Evolutionary conservation across 1,139 yeast genomes (phyloP).

Genomic region (Nematodospora anomalae): DNA sequence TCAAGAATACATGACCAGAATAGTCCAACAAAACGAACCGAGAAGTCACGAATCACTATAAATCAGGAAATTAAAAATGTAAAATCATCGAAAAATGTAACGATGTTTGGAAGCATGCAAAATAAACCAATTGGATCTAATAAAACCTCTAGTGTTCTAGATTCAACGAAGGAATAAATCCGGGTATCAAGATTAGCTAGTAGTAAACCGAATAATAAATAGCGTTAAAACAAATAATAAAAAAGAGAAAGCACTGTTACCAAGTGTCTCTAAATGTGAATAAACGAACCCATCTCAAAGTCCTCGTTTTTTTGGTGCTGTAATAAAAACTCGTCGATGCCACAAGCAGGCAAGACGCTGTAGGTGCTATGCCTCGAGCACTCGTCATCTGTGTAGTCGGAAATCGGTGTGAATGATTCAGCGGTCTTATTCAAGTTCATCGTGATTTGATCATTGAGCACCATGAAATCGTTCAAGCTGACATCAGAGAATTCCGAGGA

Average conservation of each 20-base stretch:
- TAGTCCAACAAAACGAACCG: too few relatives aligned
- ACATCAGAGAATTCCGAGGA: constrained; percentile 11
- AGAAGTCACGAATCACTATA: too few relatives aligned
- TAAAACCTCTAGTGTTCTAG: too few relatives aligned
- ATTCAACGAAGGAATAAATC: neutral
- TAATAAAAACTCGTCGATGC: constrained; percentile 25
- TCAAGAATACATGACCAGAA: too few relatives aligned
- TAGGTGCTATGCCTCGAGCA: constrained; percentile 12
- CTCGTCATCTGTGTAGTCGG: constrained; percentile 26
- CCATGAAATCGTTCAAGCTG: constrained; percentile 35
- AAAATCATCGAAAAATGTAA: too few relatives aligned
- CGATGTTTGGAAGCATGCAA: too few relatives aligned
- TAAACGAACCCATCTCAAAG: constrained; percentile 33
- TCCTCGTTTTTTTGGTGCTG: constrained; percentile 27
- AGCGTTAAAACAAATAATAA: constrained; percentile 1
- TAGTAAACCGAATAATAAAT: neutral
- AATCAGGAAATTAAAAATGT: too few relatives aligned
- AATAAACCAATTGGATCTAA: too few relatives aligned
- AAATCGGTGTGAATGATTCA: constrained; percentile 22
- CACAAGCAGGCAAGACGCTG: constrained; percentile 15
- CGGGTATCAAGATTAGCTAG: neutral
- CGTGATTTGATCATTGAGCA: constrained; percentile 30
- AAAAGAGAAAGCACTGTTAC: neutral
- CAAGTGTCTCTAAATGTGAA: constrained; percentile 20
- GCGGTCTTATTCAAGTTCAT: constrained; percentile 13